phyloP scores from a whole-genome alignment of 106 monocot species.

The Phalaenopsis aphrodite region DNA sequence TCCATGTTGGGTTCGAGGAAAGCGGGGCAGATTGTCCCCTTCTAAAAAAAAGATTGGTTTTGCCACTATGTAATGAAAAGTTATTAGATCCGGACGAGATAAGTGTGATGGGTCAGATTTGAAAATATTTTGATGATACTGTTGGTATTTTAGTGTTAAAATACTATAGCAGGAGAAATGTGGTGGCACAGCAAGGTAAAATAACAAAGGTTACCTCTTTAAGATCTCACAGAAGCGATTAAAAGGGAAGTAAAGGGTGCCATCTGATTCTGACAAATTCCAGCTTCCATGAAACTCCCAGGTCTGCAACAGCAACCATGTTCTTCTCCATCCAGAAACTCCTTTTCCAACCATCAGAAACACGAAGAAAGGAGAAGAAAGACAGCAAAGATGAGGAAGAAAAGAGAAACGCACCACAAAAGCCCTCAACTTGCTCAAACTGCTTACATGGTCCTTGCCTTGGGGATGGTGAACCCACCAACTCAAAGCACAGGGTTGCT shows the following conservation, averaged over 20 bases:
- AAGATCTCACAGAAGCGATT: neutral
- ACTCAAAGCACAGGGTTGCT: neutral
- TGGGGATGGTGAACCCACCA: neutral
- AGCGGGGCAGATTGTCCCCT: too few relatives aligned
- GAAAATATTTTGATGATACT: too few relatives aligned
- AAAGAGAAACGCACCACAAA: neutral
- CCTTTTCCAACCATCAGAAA: neutral
- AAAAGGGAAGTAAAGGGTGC: neutral
- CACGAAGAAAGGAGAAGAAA: neutral
- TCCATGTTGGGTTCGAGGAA: too few relatives aligned
- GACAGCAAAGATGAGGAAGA: neutral
- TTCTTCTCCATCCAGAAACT: neutral
- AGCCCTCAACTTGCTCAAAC: neutral
- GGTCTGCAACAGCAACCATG: neutral
- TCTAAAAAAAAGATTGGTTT: too few relatives aligned
- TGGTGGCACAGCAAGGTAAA: neutral
- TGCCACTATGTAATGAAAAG: too few relatives aligned
- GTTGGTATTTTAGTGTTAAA: too few relatives aligned
- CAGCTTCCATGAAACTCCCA: neutral
- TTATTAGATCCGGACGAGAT: too few relatives aligned
- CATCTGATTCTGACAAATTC: neutral
- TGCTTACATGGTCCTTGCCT: constrained; percentile 8
- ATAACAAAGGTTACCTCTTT: neutral
- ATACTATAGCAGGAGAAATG: too few relatives aligned
- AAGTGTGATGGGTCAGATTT: neutral